Percentiles rank a stretch among this genome's conserved stretches.
Conservation (phyloP, 257 asterid species). For the Solanum clarkiae region DNA sequence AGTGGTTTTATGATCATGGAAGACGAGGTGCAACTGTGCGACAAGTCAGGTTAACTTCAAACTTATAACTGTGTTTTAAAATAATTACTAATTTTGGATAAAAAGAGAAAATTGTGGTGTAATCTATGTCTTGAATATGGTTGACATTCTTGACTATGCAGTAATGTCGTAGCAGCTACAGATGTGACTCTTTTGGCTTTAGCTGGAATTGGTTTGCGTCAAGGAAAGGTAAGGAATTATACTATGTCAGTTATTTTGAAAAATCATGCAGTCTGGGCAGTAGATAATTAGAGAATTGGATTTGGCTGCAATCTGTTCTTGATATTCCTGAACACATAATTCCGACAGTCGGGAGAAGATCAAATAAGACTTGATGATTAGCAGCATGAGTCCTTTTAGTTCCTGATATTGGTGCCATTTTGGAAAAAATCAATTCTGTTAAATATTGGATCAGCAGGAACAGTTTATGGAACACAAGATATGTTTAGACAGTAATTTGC, state of each 20-base stretch:
- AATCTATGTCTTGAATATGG: constrained; percentile 9
- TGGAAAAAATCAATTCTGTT: not conserved
- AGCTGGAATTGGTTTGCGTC: constrained; percentile 93
- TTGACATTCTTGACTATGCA: constrained; percentile 43
- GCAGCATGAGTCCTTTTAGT: not conserved
- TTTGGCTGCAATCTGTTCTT: not conserved
- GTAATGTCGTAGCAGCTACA: constrained; percentile 96
- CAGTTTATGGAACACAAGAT: not conserved
- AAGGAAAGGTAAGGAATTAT: constrained; percentile 51
- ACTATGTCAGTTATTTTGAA: not conserved
- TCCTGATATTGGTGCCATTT: not conserved
- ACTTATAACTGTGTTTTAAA: not conserved
- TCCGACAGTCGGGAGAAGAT: not conserved
- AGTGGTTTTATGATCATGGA: constrained; percentile 67
- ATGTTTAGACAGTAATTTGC: not conserved
- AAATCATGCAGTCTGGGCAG: not conserved
- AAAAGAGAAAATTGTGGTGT: not conserved
- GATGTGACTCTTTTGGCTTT: constrained; percentile 89
- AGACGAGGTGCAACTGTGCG: constrained; percentile 94
- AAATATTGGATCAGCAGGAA: not conserved
- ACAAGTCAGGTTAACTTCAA: constrained; percentile 69
- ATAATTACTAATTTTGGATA: not conserved
- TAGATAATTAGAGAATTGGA: not conserved
- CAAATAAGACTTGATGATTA: not conserved
- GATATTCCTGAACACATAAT: not conserved